Conservation (phyloP, 805 yeast species). For the Saccharomycodes ludwigii region DNA sequence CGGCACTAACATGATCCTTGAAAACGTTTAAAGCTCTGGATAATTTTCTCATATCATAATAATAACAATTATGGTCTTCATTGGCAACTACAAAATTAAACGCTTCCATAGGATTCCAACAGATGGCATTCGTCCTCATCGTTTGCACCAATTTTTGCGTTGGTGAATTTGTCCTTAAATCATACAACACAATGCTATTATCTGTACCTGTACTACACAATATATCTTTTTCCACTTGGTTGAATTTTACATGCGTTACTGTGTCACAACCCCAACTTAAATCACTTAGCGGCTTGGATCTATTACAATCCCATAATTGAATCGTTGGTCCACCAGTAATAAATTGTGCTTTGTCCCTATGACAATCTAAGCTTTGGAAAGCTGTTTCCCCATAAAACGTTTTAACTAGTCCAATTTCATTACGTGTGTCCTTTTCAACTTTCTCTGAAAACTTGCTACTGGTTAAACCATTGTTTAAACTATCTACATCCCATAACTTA, state of each 20-base stretch:
- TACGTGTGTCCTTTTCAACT: slow-evolving; percentile 22
- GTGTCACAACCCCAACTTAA: slow-evolving; percentile 97
- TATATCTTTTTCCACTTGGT: slow-evolving; percentile 79
- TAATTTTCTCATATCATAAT: slow-evolving; percentile 95
- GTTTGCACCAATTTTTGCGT: slow-evolving; percentile 79
- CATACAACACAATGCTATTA: slow-evolving; percentile 82
- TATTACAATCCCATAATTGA: slow-evolving; percentile 81
- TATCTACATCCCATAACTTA: slow-evolving; percentile 74
- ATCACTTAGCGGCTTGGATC: slow-evolving; percentile 66
- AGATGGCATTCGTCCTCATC: slow-evolving; percentile 71
- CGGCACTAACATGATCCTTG: slow-evolving; percentile 94
- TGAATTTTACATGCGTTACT: slow-evolving; percentile 69
- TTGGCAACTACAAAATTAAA: slow-evolving; percentile 82
- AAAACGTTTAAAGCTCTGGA: slow-evolving; percentile 68
- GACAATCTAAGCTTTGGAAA: slow-evolving; percentile 79
- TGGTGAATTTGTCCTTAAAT: slow-evolving; percentile 80
- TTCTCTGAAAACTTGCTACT: slow-evolving; percentile 14
- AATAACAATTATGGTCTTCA: slow-evolving; percentile 90
- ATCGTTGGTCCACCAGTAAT: slow-evolving; percentile 88
- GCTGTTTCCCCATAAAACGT: slow-evolving; percentile 79
- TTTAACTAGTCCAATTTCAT: slow-evolving; percentile 47
- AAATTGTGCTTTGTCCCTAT: slow-evolving; percentile 56
- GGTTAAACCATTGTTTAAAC: slow-evolving; percentile 33
- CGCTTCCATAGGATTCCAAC: slow-evolving; percentile 99
- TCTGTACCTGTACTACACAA: slow-evolving; percentile 87